Base-by-base conservation (phyloP, 2,329 filamentous ascomycete genomes). In the Tolypocladium cylindrosporum region DNA sequence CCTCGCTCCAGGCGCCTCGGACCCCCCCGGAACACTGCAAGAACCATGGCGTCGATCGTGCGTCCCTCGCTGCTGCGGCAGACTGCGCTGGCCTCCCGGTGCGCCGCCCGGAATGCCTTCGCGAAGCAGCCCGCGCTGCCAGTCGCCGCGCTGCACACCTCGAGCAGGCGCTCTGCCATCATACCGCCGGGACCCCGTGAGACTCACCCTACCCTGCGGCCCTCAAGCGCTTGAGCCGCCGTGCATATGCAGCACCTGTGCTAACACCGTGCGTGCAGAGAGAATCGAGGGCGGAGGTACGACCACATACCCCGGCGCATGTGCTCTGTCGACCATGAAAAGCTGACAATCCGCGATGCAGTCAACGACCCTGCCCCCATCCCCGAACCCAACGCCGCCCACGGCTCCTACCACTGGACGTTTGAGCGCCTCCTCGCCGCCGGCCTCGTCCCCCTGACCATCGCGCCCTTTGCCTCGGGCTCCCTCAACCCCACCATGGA, bases 331-430 rank as follows among this genome's bases (percentile, higher is more conserved):
- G 42, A n/a, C 16, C 9, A 40, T 10, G 21, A 19, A 31, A 19
- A 61, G 45, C 59, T 61, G 53, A 61, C 52, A 36, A 43, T 27
- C 21, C 11, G 48, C 48, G 31, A 21, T 45, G 41, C 68, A 88
- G 91, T 92, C 71, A 99, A 99, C 77, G 92, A 97, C 69, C 84
- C 94, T 58, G 89, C 84, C 39, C 84, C 84, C 43, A 75, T 96
- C 31, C 92, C 91, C 52, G 71, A 83, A 27, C 76, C 90, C 56
- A 84, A 82, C 66, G 86, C 93, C 48, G 79, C 85, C 58, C 90
- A 99, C 77, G 94, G 94, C 67, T 95, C 89, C 75, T 99, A 97
- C 80, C 94, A 99, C 83, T 99, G 94, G 94, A 90, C 89, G 60
- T 96, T 96, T 69, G 94, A 99, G 81, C 91, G 90, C 70, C 72